Evolutionary conservation across 2,329 filamentous ascomycete species (phyloP), one percentile per base, ranked within the genome.

Genomic region (Diplocarpon rosae): DNA sequence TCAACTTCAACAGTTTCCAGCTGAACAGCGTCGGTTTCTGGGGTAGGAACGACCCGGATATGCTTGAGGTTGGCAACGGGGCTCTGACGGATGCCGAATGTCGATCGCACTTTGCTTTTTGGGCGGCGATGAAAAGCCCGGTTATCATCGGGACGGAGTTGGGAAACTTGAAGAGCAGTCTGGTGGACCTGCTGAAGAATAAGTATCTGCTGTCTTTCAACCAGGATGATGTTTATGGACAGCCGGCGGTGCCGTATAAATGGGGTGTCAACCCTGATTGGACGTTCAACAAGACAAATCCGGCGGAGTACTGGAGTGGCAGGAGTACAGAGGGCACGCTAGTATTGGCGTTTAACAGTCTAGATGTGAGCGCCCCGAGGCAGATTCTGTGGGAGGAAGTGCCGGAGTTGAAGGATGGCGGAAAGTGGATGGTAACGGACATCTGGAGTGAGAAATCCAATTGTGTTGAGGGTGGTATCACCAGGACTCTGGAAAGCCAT

Each of bases 251-350:
- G 56, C 50, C 63, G 61, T 55, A 52, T 44, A 53, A 52, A 44
- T 70, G 67, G 68, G 72, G 71, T 1, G 59, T 64, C 3, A 73
- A 74, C 48, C 59, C 65, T 0, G 66, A 73, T 51, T 68, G 65
- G 54, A 71, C 70, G 0, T 75, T 66, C 56, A 70, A 76, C 50
- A 52, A 58, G 13, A 65, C 63, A 0, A 59, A 67, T 43, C 71
- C 70, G 3, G 69, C 71, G 1, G 66, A 72, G 57, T 73, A 66
- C 57, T 74, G 69, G 69, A 61, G 65, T 1, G 70, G 71, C 0
- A 57, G 56, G 17, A 68, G 64, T 2, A 58, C 56, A 7, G 53
- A 62, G 14, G 70, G 70, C 1, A 65, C 64, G n/a, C 61, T 72
- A 32, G 64, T 72, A 13, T 62, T 73, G 27, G 59, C 71, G 49